phyloP scores from a whole-genome alignment of 768 basidiomycete genomes.

The Kwoniella botswanensis region DNA sequence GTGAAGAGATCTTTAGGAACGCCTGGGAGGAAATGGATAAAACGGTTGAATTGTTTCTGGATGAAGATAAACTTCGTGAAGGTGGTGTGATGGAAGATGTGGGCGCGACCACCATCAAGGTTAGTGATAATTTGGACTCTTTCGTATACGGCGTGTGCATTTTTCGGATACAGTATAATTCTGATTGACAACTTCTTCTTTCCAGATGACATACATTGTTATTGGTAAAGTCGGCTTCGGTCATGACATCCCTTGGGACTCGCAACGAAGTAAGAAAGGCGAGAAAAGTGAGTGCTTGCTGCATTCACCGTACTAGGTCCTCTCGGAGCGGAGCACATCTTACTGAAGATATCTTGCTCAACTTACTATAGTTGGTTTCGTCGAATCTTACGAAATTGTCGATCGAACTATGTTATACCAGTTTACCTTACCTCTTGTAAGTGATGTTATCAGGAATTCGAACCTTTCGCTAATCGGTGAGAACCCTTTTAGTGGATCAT shows the following conservation, averaged over 20 bases:
- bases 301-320: no score
- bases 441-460: not conserved
- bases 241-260: conserved; percentile 27
- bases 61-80: conserved; percentile 24
- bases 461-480: not conserved
- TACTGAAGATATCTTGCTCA: no score
- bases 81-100: conserved; percentile 30
- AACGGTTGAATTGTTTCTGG: conserved; percentile 22
- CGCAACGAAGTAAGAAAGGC: conserved; percentile 21
- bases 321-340: no score
- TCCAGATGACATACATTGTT: conserved; percentile 1
- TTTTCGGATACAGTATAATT: no score
- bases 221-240: conserved; percentile 23
- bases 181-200: no score
- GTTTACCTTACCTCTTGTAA: conserved; percentile 20
- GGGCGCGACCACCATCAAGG: conserved; percentile 22
- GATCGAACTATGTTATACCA: conserved; percentile 28
- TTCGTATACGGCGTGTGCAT: not conserved
- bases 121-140: not conserved
- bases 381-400: conserved; percentile 33
- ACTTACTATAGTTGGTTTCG: conserved; percentile 29
- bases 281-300: conserved; percentile 18
- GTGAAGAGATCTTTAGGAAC: conserved; percentile 31
- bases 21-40: conserved; percentile 30
- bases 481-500: conserved; percentile 8